These are phyloP conservation scores for Cladosporium sp. DNA, from an alignment of 2,329 filamentous ascomycete species.

Conservation along the genomic window DNA sequence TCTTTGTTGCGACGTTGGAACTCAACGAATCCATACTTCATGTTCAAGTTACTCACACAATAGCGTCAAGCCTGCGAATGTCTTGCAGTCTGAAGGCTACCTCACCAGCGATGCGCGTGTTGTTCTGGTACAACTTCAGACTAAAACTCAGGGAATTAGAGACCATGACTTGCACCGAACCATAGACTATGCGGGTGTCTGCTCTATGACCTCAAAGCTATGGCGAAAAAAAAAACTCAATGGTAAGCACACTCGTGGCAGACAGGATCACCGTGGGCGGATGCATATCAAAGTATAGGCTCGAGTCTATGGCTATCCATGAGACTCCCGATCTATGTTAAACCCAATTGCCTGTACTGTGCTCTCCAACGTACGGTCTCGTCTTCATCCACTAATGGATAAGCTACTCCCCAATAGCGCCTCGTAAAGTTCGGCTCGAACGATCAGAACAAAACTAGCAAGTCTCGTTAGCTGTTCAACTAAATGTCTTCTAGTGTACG, in stretches of 20 bases:
- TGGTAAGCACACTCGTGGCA: background rate
- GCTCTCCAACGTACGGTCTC: background rate
- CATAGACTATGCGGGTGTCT: no score
- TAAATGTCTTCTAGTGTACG: background rate
- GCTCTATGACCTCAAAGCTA: background rate
- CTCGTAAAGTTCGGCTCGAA: background rate
- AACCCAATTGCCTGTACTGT: no score
- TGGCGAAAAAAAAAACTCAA: background rate
- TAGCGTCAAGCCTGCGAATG: background rate
- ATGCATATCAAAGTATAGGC: background rate
- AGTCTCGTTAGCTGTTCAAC: background rate
- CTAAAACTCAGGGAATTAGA: background rate
- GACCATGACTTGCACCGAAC: no score
- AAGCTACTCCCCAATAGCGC: background rate
- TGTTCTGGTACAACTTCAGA: background rate
- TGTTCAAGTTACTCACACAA: background rate
- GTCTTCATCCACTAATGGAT: background rate
- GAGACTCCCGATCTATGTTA: background rate
- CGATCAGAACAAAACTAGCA: background rate
- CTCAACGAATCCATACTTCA: background rate
- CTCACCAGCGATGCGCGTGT: background rate
- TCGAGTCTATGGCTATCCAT: background rate
- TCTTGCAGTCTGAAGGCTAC: background rate
- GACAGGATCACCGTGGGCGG: background rate
- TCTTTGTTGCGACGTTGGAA: background rate